phyloP scores from a whole-genome alignment of 768 basidiomycete genomes.

The Punctularia strigosozonata region DNA sequence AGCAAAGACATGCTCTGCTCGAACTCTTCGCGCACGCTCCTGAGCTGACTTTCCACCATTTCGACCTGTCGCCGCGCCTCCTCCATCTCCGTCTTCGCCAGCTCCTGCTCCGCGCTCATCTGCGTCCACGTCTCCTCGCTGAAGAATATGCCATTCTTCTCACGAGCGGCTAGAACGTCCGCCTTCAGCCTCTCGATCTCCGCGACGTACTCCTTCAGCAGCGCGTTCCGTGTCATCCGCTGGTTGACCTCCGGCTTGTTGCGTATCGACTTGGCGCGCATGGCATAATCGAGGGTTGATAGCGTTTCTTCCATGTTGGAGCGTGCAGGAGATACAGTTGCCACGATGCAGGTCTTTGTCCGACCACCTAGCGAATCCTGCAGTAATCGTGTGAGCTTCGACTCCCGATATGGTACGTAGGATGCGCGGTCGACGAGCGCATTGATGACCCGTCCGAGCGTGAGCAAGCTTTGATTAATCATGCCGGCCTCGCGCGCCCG shows the following conservation, averaged over 20 bases:
- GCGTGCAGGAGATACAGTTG: constrained; percentile 88
- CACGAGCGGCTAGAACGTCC: constrained; percentile 81
- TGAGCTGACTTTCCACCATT: constrained; percentile 73
- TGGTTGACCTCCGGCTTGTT: constrained; percentile 96
- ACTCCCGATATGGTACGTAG: constrained; percentile 95
- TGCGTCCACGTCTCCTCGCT: constrained; percentile 86
- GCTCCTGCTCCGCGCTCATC: constrained; percentile 65
- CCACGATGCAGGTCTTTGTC: constrained; percentile 97
- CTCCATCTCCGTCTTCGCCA: constrained; percentile 62
- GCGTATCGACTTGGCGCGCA: constrained; percentile 87
- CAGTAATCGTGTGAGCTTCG: constrained; percentile 91
- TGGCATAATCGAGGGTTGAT: constrained; percentile 93
- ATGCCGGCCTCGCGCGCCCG: constrained; percentile 94
- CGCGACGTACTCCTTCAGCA: constrained; percentile 85
- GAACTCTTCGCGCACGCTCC: constrained; percentile 77
- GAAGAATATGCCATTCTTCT: constrained; percentile 95
- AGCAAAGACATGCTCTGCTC: constrained; percentile 79
- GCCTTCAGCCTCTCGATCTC: constrained; percentile 92
- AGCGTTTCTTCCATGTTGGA: constrained; percentile 95
- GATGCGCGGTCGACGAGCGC: constrained; percentile 84
- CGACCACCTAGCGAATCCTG: constrained; percentile 98
- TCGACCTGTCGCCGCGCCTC: constrained; percentile 78
- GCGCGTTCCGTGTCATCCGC: constrained; percentile 82
- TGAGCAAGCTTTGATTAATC: constrained; percentile 95
- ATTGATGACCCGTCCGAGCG: constrained; percentile 95